Conservation (phyloP, 352 stramenopile species). For the Phytophthora fragariae region DNA sequence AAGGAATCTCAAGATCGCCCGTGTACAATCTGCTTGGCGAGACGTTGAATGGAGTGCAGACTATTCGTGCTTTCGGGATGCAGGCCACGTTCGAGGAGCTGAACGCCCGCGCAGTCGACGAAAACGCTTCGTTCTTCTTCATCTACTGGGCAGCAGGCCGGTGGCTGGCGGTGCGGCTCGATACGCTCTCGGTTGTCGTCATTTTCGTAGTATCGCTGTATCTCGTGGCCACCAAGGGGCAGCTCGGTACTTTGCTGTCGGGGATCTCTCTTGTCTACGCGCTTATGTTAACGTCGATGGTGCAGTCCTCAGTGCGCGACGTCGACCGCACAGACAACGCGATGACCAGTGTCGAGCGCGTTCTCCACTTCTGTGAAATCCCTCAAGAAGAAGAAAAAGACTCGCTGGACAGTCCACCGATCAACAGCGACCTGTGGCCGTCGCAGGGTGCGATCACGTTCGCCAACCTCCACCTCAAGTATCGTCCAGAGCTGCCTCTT, state of each 20-base stretch:
- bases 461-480: slow-evolving; percentile 41
- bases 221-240: slow-evolving; percentile 65
- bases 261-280: slow-evolving; percentile 49
- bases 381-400: slow-evolving; percentile 32
- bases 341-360: slow-evolving; percentile 49
- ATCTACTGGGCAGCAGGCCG: slow-evolving; percentile 58
- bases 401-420: not conserved
- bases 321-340: slow-evolving; percentile 42
- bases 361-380: slow-evolving; percentile 38
- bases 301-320: slow-evolving; percentile 31
- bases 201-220: slow-evolving; percentile 91
- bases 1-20: slow-evolving; percentile 88
- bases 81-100: slow-evolving; percentile 53
- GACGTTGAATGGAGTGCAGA: slow-evolving; percentile 92
- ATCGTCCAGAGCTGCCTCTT: slow-evolving; percentile 47
- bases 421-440: slow-evolving; percentile 35
- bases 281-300: slow-evolving; percentile 56
- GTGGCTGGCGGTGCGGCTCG: slow-evolving; percentile 95
- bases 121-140: slow-evolving; percentile 57
- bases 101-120: slow-evolving; percentile 46
- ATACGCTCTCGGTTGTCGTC: slow-evolving; percentile 79
- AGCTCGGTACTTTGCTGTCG: slow-evolving; percentile 34
- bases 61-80: slow-evolving; percentile 65
- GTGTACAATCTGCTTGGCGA: slow-evolving; percentile 96
- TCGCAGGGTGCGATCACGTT: slow-evolving; percentile 39